A percentile compares a stretch with the other conserved stretches of the same genome.
Evolutionary conservation across 1,284 basidiomycete genomes (phyloP).

Genomic region (Athelia sp.): DNA sequence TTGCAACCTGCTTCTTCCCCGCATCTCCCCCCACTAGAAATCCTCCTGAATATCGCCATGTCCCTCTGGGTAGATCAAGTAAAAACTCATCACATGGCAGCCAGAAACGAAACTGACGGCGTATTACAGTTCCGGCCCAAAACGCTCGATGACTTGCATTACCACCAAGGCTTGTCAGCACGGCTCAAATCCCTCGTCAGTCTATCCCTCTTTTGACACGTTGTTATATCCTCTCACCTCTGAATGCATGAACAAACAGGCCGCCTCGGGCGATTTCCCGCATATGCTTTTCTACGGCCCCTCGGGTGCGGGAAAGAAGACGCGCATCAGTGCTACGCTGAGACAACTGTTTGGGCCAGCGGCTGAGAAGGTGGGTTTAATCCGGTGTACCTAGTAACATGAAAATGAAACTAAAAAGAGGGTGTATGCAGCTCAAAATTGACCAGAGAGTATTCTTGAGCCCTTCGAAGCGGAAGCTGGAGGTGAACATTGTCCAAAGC

Average conservation of each 20-base stretch:
- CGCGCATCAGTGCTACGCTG: conserved; percentile 86
- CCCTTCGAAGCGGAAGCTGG: conserved; percentile 91
- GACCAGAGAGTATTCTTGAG: conserved; percentile 97
- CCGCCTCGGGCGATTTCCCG: conserved; percentile 90
- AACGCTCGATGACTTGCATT: conserved; percentile 82
- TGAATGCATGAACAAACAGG: conserved; percentile 36
- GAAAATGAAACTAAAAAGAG: conserved; percentile 5
- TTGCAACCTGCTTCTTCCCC: background rate
- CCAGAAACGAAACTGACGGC: conserved; percentile 7
- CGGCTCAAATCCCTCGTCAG: conserved; percentile 78
- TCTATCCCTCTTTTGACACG: conserved; percentile 6
- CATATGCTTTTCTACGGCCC: conserved; percentile 99
- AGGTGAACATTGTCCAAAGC: conserved; percentile 95
- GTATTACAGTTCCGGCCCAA: conserved; percentile 76
- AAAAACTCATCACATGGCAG: conserved; percentile 7
- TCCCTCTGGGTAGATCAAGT: conserved; percentile 90
- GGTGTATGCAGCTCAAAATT: conserved; percentile 77
- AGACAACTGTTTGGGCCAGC: conserved; percentile 89
- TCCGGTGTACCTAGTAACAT: background rate
- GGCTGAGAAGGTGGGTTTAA: conserved; percentile 75
- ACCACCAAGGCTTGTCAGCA: conserved; percentile 79
- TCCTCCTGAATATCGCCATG: too few species aligned
- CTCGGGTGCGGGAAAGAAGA: conserved; percentile 97
- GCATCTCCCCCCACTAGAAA: background rate
- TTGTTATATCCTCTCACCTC: background rate